A percentile compares a stretch with the other conserved stretches of the same genome.
Evolutionary conservation across 2,329 filamentous ascomycete species (phyloP).

Genomic region (Tolypocladium ophioglossoides): DNA sequence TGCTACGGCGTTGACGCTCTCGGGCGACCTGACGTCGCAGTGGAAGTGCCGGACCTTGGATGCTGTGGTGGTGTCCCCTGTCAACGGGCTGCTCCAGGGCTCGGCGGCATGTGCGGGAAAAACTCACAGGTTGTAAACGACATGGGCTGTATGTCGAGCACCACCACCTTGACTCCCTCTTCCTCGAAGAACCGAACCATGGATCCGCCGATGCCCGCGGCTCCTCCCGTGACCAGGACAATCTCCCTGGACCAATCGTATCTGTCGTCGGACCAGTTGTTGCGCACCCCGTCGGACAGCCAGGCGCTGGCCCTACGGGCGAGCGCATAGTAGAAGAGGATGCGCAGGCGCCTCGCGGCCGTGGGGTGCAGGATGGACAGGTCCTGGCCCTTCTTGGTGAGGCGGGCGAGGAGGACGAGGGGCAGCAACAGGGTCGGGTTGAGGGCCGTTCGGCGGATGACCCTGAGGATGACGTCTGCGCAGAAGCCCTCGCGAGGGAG

Average conservation of each 20-base stretch:
- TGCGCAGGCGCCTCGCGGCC: constrained; percentile 36
- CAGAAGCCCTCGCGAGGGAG: constrained; percentile 49
- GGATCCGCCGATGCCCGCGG: constrained; percentile 59
- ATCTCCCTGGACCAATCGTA: constrained; percentile 62
- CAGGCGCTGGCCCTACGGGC: constrained; percentile 16
- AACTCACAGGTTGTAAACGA: constrained; percentile 39
- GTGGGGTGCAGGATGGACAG: constrained; percentile 41
- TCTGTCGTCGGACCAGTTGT: constrained; percentile 25
- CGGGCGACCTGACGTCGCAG: constrained; percentile 56
- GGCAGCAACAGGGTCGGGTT: constrained; percentile 56
- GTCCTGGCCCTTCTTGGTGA: constrained; percentile 50
- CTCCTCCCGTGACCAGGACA: constrained; percentile 64
- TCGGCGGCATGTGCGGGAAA: neutral
- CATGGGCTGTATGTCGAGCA: constrained; percentile 58
- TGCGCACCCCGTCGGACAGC: constrained; percentile 21
- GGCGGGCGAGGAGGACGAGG: constrained; percentile 50
- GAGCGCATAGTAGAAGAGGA: constrained; percentile 20
- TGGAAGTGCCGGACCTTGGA: constrained; percentile 56
- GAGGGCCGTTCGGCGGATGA: constrained; percentile 50
- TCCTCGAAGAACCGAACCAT: constrained; percentile 57
- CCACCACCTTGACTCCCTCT: constrained; percentile 54
- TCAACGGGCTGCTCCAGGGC: neutral
- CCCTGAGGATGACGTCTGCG: constrained; percentile 45
- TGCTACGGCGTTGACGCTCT: constrained; percentile 41
- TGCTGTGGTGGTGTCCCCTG: constrained; percentile 11